phyloP scores from a whole-genome alignment of 75 land plant species.

The Larix kaempferi region DNA sequence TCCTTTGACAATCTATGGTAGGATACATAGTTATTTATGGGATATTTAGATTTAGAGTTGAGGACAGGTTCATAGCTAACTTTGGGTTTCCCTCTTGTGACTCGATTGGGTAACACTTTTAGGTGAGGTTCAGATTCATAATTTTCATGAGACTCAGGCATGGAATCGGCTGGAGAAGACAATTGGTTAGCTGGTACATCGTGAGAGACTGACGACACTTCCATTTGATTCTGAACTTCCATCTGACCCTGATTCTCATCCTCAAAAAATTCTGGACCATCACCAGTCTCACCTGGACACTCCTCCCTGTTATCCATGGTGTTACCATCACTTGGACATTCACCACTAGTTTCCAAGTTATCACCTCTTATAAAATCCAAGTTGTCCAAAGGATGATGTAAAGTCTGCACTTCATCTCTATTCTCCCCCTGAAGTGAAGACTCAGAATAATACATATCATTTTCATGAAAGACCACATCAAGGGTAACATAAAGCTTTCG shows the following conservation, averaged over 20 bases:
- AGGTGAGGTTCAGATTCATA: neutral
- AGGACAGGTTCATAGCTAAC: constrained; percentile 15
- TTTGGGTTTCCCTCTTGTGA: constrained; percentile 16
- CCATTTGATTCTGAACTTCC: too few species aligned
- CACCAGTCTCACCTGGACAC: too few species aligned
- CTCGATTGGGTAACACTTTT: neutral
- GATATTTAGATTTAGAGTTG: constrained; percentile 13
- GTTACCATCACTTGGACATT: constrained; percentile 8
- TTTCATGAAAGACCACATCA: constrained; percentile 19
- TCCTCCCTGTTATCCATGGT: too few species aligned
- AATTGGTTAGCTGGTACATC: too few species aligned
- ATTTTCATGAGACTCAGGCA: neutral
- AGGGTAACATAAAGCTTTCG: neutral
- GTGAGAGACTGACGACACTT: too few species aligned
- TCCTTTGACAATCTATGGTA: constrained; percentile 12
- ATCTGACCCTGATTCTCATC: too few species aligned
- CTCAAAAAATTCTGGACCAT: too few species aligned
- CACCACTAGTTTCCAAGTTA: neutral
- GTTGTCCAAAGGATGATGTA: neutral
- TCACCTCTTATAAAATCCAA: neutral
- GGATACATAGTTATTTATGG: constrained; percentile 15
- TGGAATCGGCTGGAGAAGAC: neutral
- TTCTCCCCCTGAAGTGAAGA: constrained; percentile 21
- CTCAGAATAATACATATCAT: constrained; percentile 4
- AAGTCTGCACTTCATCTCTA: neutral